Conservation (phyloP, 2,329 filamentous ascomycete species). For the Apiospora malaysiana region DNA sequence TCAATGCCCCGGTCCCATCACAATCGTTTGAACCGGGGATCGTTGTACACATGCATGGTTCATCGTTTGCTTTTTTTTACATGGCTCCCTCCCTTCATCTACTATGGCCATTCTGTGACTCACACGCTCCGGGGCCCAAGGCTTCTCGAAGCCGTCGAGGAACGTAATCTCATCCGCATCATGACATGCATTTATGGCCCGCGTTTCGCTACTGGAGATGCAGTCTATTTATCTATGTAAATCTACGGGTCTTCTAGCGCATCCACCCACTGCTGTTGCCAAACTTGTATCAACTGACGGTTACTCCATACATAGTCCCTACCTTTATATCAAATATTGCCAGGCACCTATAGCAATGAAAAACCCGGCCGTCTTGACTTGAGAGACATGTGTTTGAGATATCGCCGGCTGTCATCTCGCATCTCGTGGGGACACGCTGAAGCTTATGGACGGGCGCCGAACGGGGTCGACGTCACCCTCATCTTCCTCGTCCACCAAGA, state of each 20-base stretch:
- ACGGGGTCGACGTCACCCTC: too few relatives aligned
- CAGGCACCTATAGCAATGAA: not conserved
- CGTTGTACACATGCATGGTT: not conserved
- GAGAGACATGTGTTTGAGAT: too few relatives aligned
- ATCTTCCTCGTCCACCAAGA: too few relatives aligned
- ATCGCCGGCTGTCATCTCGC: too few relatives aligned
- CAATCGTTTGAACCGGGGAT: slow-evolving; percentile 6
- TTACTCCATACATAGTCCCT: too few relatives aligned
- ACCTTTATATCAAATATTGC: not conserved
- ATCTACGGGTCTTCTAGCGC: not conserved
- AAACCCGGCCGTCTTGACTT: not conserved
- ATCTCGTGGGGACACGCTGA: too few relatives aligned
- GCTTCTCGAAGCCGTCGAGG: not conserved
- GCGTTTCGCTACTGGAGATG: not conserved
- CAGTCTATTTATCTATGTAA: not conserved
- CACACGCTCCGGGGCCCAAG: not conserved
- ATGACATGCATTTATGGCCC: not conserved
- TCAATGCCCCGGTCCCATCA: not conserved
- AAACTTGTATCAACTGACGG: not conserved
- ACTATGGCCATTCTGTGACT: not conserved
- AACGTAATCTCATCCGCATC: not conserved
- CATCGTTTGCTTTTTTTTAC: not conserved
- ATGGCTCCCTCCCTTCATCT: not conserved
- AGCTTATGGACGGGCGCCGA: too few relatives aligned
- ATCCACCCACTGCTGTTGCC: not conserved